Evolutionary conservation across 2,329 filamentous ascomycete genomes (phyloP).

Genomic region (Alternaria sp.): DNA sequence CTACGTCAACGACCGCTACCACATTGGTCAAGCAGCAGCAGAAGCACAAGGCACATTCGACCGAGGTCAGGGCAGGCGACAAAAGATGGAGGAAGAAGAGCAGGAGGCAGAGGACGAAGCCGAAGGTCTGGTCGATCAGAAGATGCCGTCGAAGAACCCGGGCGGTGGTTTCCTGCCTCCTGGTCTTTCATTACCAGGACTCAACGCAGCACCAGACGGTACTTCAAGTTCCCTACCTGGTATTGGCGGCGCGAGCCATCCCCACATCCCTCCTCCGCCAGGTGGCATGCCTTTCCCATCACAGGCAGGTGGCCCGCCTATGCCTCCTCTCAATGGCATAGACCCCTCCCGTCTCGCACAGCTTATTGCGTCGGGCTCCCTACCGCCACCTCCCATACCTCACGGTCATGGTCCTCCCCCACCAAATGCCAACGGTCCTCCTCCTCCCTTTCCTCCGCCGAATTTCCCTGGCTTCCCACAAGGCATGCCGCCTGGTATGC

Average conservation of each 20-base stretch:
- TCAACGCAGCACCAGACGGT: conserved; percentile 51
- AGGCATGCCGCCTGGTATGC: conserved; percentile 32
- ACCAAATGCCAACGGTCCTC: conserved; percentile 27
- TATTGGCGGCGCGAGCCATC: conserved; percentile 55
- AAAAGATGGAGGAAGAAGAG: conserved; percentile 90
- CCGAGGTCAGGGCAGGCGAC: conserved; percentile 76
- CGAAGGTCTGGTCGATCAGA: conserved; percentile 91
- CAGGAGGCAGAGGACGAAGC: conserved; percentile 92
- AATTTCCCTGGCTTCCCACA: conserved; percentile 39
- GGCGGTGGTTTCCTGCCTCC: conserved; percentile 66
- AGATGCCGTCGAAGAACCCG: conserved; percentile 71
- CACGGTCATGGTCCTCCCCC: conserved; percentile 34
- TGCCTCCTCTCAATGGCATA: conserved; percentile 38
- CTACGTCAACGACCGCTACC: conserved; percentile 88
- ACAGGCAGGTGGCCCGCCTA: conserved; percentile 21
- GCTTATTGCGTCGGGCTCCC: conserved; percentile 46
- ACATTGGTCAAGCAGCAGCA: conserved; percentile 91
- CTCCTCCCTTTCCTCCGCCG: conserved; percentile 40
- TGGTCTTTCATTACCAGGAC: conserved; percentile 56
- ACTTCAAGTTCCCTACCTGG: conserved; percentile 58
- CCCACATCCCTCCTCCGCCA: conserved; percentile 42
- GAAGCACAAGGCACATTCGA: conserved; percentile 97
- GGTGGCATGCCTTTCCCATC: conserved; percentile 35
- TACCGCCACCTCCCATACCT: conserved; percentile 50
- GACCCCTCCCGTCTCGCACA: conserved; percentile 46